phyloP scores from a whole-genome alignment of 2,329 filamentous ascomycete genomes.

The Aspergillus sp. region DNA sequence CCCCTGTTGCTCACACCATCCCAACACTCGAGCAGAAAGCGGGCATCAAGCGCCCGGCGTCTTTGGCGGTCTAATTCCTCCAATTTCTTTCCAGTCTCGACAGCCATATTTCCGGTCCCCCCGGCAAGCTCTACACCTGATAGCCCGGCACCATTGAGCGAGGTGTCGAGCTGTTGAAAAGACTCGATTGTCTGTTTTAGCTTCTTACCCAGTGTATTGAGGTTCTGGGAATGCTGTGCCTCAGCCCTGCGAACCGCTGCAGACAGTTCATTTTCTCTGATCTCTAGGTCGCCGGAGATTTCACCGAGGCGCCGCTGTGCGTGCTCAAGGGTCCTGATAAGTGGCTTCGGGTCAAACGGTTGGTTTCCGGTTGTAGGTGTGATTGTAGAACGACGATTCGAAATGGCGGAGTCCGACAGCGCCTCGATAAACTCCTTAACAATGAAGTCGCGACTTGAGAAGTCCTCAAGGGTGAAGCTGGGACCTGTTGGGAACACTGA shows the following conservation, averaged over 20 bases:
- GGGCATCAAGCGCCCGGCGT: conserved; percentile 85
- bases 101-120: conserved; percentile 80
- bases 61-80: conserved; percentile 94
- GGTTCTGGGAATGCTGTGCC: conserved; percentile 85
- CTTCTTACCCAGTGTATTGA: conserved; percentile 83
- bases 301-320: conserved; percentile 56
- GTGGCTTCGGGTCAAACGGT: conserved; percentile 90
- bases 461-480: conserved; percentile 84
- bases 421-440: conserved; percentile 97
- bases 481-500: conserved; percentile 76
- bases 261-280: conserved; percentile 85
- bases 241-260: conserved; percentile 90
- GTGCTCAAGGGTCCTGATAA: conserved; percentile 91
- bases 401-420: conserved; percentile 79
- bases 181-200: conserved; percentile 89
- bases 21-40: conserved; percentile 96
- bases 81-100: conserved; percentile 89
- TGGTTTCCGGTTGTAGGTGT: conserved; percentile 40
- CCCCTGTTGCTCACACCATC: conserved; percentile 90
- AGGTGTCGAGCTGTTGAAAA: conserved; percentile 86
- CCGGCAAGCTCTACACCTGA: conserved; percentile 32
- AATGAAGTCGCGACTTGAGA: conserved; percentile 89
- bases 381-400: conserved; percentile 74
- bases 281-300: conserved; percentile 75
- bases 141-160: conserved; percentile 65